Base-by-base conservation (phyloP, 2,329 filamentous ascomycete species). In the Epichloe bromicola region DNA sequence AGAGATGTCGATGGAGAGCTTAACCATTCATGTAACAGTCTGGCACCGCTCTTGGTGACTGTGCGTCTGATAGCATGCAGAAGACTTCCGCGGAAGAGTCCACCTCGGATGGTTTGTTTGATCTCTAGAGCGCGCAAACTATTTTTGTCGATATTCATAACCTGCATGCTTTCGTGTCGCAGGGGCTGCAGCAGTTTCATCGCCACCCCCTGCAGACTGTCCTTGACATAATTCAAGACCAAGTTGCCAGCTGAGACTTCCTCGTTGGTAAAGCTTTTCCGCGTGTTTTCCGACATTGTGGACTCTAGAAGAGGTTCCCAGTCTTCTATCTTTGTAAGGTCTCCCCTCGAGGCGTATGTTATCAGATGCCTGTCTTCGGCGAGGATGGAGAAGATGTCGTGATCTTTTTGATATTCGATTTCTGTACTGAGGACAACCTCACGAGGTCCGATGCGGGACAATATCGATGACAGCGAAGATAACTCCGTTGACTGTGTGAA, bases 91-190 rank as follows among this genome's bases (percentile, higher is more conserved):
- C 85, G 82, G 39, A 85, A 85, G 19, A 76, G 68, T 3, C 86
- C 83, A 59, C 97, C 91, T 46, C 85, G 79, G 48, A 95, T 81
- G 0, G 93, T 97, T 63, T 83, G 82, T 57, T 88, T 82, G 57
- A 98, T 87, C 66, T 98, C 93, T 4, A 98, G 74, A 1, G 90
- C 88, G 53, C 87, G 79, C 68, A 98, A 76, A 57, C 86, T 96
- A 61, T 90, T 95, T 63, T 85, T 90, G 69, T 98, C 93, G 57
- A 98, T 94, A 48, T 72, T 78, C 87, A 98, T 93, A 56, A 85
- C 82, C 55, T 94, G 80, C 61, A 86, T 74, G 48, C 79, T 75
- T 57, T 86, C 80, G 57, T 88, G 79, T 53, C 87, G 83, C 37
- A 83, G 71, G 2, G 93, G 93, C 43, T 88, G 82, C 63, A 94